Evolutionary conservation across 495 filamentous ascomycete genomes (phyloP).

Genomic region (Polyplosphaeria fusca): DNA sequence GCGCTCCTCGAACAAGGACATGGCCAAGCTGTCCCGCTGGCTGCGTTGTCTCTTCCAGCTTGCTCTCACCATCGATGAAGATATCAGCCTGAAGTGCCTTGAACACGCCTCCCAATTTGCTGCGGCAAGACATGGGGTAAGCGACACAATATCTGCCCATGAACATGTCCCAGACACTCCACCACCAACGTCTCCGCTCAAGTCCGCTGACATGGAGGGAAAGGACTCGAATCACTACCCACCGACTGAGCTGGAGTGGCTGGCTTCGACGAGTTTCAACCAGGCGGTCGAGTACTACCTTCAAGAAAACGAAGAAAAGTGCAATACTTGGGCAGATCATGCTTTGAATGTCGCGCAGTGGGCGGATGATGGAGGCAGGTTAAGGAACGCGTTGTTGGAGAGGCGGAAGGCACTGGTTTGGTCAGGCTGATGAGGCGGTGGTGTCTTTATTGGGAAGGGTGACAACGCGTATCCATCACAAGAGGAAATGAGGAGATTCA

Average conservation of each 20-base stretch:
- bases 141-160: constrained; percentile 4
- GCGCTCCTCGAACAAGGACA: constrained; percentile 50
- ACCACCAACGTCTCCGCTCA: background rate
- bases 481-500: too few species aligned
- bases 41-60: constrained; percentile 69
- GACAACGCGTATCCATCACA: too few species aligned
- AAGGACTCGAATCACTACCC: constrained; percentile 55
- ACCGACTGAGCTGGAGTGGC: constrained; percentile 69
- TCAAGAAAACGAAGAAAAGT: constrained; percentile 52
- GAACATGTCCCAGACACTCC: constrained; percentile 1
- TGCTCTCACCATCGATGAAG: constrained; percentile 47
- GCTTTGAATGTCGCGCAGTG: constrained; percentile 62
- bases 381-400: constrained; percentile 53
- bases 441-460: too few species aligned
- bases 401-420: constrained; percentile 36
- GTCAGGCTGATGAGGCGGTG: background rate
- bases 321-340: constrained; percentile 62
- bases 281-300: constrained; percentile 70
- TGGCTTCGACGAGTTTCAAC: constrained; percentile 73
- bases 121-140: constrained; percentile 26
- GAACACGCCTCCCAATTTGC: constrained; percentile 41
- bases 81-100: constrained; percentile 37
- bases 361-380: constrained; percentile 48
- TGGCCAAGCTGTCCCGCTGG: constrained; percentile 62
- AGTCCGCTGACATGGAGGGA: constrained; percentile 1